phyloP scores from a whole-genome alignment of 257 asterid species.

The Solanum rostratum region DNA sequence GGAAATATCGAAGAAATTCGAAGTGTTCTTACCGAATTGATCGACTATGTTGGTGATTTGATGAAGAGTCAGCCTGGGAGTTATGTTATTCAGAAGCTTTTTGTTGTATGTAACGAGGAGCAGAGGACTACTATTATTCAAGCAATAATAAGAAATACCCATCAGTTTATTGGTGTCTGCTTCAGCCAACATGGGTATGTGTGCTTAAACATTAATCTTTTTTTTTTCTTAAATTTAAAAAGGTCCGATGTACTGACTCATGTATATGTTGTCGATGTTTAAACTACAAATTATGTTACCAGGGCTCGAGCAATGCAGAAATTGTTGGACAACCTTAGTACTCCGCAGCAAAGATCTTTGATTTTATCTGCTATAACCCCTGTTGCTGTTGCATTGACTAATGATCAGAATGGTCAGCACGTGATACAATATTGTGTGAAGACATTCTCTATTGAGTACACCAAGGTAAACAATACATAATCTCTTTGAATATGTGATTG shows the following conservation, averaged over 20 bases:
- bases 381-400: constrained; percentile 39
- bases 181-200: constrained; percentile 50
- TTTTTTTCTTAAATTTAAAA: background rate
- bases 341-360: constrained; percentile 41
- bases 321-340: constrained; percentile 41
- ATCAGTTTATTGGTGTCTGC: constrained; percentile 30
- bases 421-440: constrained; percentile 41
- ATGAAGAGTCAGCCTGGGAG: constrained; percentile 53
- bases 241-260: background rate
- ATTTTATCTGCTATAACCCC: constrained; percentile 27
- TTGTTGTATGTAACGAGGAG: constrained; percentile 40
- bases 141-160: constrained; percentile 23
- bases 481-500: background rate
- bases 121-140: constrained; percentile 48
- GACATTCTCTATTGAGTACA: constrained; percentile 40
- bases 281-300: background rate
- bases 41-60: constrained; percentile 20
- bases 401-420: constrained; percentile 60
- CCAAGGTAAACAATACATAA: constrained; percentile 27
- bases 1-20: constrained; percentile 25
- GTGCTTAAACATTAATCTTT: background rate
- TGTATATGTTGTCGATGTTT: background rate
- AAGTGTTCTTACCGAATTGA: constrained; percentile 26
- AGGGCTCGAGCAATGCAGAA: constrained; percentile 48
- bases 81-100: constrained; percentile 42